Evolutionary conservation across 305 asterid genomes (phyloP).

Genomic region (Euphrasia arctica): DNA sequence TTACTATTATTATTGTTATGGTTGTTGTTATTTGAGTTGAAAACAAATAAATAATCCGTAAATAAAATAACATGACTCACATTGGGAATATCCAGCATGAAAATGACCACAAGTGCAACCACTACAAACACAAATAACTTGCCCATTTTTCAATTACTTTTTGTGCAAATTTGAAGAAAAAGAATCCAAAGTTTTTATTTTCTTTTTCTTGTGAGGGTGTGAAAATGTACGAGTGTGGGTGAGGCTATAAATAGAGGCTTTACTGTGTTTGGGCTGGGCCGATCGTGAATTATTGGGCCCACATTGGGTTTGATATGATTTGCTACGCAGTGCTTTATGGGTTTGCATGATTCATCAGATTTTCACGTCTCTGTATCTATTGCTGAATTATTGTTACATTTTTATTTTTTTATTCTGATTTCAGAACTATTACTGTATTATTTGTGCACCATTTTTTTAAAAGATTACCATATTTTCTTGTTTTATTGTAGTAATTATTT

Average conservation of each 20-base stretch:
- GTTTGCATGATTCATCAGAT: too few relatives aligned
- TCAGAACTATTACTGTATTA: too few relatives aligned
- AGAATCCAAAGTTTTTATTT: not conserved
- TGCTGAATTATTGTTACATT: too few relatives aligned
- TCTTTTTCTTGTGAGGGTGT: not conserved
- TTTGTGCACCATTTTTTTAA: too few relatives aligned
- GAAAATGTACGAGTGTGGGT: not conserved
- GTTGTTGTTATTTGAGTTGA: not conserved
- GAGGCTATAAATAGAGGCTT: slow-evolving; percentile 38
- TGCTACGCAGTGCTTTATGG: too few relatives aligned
- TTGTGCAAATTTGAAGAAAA: not conserved
- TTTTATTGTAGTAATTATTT: too few relatives aligned
- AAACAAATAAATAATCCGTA: not conserved
- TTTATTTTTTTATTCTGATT: not conserved
- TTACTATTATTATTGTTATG: not conserved
- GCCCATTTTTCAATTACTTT: slow-evolving; percentile 31
- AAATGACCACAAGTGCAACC: slow-evolving; percentile 42
- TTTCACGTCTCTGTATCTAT: too few relatives aligned
- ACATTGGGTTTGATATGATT: too few relatives aligned
- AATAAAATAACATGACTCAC: slow-evolving; percentile 26
- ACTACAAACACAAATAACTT: slow-evolving; percentile 39
- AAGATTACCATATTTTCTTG: too few relatives aligned
- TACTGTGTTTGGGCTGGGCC: not conserved
- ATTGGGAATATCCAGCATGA: slow-evolving; percentile 37
- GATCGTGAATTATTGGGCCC: too few relatives aligned